These are phyloP conservation scores for Tolypocladium nubicola DNA, from an alignment of 2,329 filamentous ascomycete genomes.

Conservation along the genomic window DNA sequence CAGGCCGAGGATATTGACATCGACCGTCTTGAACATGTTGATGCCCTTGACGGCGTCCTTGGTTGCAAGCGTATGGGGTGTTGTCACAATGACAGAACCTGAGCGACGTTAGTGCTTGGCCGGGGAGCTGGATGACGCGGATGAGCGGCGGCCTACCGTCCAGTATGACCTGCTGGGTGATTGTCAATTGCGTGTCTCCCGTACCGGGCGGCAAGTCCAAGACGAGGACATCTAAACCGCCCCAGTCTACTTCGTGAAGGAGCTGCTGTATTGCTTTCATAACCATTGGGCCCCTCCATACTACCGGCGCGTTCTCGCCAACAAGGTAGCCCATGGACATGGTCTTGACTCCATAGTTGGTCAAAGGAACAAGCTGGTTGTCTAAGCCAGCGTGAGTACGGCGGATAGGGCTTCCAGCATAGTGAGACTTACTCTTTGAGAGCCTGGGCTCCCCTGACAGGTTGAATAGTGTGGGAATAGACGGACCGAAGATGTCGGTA, in stretches of 20 bases:
- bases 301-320: conserved; percentile 68
- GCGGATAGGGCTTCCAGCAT: background rate
- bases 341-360: conserved; percentile 90
- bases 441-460: conserved; percentile 69
- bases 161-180: conserved; percentile 85
- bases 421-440: conserved; percentile 48
- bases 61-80: conserved; percentile 84
- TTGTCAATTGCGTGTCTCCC: conserved; percentile 92
- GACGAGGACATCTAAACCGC: conserved; percentile 75
- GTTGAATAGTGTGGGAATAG: conserved; percentile 81
- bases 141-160: conserved; percentile 46
- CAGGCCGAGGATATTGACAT: conserved; percentile 73
- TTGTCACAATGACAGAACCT: conserved; percentile 81
- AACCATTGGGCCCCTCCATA: conserved; percentile 95
- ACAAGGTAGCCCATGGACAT: conserved; percentile 99
- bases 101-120: background rate
- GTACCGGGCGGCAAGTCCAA: conserved; percentile 90
- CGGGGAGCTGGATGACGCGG: background rate
- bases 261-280: conserved; percentile 96
- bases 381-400: conserved; percentile 30
- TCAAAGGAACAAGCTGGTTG: conserved; percentile 75
- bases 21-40: conserved; percentile 82
- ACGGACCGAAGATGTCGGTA: conserved; percentile 93
- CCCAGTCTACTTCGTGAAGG: conserved; percentile 92
- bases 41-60: conserved; percentile 89